Evolutionary conservation across 2,329 filamentous ascomycete species (phyloP).

Genomic region (Colletotrichum theobromicola): DNA sequence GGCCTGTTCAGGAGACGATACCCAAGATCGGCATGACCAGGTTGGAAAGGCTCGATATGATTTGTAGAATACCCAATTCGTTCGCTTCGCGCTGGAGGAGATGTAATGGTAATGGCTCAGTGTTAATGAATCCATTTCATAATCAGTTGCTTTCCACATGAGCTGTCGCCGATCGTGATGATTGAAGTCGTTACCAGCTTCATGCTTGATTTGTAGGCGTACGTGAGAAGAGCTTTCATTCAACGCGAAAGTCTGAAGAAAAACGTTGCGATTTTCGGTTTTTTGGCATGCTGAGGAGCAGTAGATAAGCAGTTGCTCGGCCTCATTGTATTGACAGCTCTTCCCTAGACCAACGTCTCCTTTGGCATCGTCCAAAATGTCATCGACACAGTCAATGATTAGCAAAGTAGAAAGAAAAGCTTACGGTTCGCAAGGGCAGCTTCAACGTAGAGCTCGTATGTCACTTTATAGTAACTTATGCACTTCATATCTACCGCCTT

Average conservation of each 20-base stretch:
- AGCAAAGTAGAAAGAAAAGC: background rate
- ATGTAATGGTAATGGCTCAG: background rate
- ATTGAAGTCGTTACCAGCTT: background rate
- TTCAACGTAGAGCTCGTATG: background rate
- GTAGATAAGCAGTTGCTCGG: background rate
- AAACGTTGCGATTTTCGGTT: background rate
- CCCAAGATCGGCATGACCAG: background rate
- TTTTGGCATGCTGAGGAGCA: background rate
- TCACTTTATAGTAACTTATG: background rate
- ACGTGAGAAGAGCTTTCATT: background rate
- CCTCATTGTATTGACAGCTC: background rate
- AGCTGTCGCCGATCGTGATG: background rate
- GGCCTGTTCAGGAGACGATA: slow-evolving; percentile 11
- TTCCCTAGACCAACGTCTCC: background rate
- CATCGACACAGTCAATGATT: background rate
- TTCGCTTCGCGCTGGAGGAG: background rate
- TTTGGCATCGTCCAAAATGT: background rate
- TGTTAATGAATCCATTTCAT: background rate
- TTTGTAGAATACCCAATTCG: background rate
- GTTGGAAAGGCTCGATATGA: background rate
- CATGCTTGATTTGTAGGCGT: background rate
- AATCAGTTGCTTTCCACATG: background rate
- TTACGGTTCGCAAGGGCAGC: background rate
- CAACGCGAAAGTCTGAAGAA: background rate
- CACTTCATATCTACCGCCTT: background rate